phyloP scores from a whole-genome alignment of 2,329 filamentous ascomycete species.

The Epichloe coenophiala region DNA sequence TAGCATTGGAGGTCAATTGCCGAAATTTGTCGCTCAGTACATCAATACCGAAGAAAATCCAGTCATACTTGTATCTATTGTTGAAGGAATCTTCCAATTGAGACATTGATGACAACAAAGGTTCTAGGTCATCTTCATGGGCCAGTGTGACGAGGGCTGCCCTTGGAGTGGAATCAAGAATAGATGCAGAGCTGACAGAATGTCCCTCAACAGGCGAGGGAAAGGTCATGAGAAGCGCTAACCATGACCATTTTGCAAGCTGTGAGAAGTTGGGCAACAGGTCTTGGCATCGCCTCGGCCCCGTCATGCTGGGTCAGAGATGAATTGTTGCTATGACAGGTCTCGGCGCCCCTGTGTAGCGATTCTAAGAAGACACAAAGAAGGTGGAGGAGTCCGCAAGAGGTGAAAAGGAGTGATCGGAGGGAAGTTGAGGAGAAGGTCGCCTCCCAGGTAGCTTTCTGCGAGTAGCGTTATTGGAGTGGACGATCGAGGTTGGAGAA shows the following conservation, averaged over 20 bases:
- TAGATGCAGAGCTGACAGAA: slow-evolving; percentile 5
- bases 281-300: background rate
- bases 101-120: slow-evolving; percentile 30
- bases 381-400: background rate
- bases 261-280: slow-evolving; percentile 1
- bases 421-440: background rate
- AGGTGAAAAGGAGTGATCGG: background rate
- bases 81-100: slow-evolving; percentile 54
- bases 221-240: slow-evolving; percentile 2
- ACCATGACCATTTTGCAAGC: slow-evolving; percentile 4
- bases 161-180: slow-evolving; percentile 13
- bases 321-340: slow-evolving; percentile 2
- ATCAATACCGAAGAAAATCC: slow-evolving; percentile 77
- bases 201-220: slow-evolving; percentile 7
- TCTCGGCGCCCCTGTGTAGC: background rate
- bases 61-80: slow-evolving; percentile 69
- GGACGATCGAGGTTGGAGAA: background rate
- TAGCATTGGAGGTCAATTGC: slow-evolving; percentile 49
- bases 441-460: background rate
- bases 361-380: background rate
- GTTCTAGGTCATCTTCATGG: slow-evolving; percentile 17
- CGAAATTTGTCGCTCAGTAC: slow-evolving; percentile 71
- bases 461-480: background rate
- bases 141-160: slow-evolving; percentile 21
- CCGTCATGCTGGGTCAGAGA: slow-evolving; percentile 6